Conservation (phyloP, 257 asterid species). For the Rehmannia glutinosa region DNA sequence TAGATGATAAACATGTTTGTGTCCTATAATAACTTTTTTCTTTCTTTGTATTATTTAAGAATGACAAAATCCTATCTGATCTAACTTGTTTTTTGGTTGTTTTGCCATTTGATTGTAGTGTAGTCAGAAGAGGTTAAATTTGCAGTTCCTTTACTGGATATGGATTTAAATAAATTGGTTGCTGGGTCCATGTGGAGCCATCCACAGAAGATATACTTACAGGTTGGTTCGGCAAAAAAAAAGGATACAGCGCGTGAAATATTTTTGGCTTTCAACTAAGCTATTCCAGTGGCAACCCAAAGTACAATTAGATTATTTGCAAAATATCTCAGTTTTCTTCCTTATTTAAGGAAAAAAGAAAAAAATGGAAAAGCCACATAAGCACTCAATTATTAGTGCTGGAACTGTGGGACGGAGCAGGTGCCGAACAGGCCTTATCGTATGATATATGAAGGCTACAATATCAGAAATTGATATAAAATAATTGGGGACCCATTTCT, state of each 20-base stretch:
- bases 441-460: conserved; percentile 1
- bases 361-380: neutral
- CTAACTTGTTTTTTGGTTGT: conserved; percentile 30
- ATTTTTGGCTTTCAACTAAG: neutral
- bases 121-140: conserved; percentile 94
- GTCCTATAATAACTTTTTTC: neutral
- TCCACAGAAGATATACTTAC: conserved; percentile 78
- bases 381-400: neutral
- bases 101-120: conserved; percentile 46
- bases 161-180: conserved; percentile 80
- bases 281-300: neutral
- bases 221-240: conserved; percentile 46
- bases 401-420: neutral
- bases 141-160: conserved; percentile 78
- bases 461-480: neutral
- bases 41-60: neutral
- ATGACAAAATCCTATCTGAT: conserved; percentile 12
- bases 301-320: neutral
- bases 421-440: neutral
- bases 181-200: conserved; percentile 75
- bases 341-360: neutral
- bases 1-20: conserved; percentile 15
- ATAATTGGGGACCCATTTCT: neutral
- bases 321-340: neutral
- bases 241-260: neutral